Evolutionary conservation across 116 monocot genomes (phyloP).

Genomic region (Phalaenopsis hybrid): DNA sequence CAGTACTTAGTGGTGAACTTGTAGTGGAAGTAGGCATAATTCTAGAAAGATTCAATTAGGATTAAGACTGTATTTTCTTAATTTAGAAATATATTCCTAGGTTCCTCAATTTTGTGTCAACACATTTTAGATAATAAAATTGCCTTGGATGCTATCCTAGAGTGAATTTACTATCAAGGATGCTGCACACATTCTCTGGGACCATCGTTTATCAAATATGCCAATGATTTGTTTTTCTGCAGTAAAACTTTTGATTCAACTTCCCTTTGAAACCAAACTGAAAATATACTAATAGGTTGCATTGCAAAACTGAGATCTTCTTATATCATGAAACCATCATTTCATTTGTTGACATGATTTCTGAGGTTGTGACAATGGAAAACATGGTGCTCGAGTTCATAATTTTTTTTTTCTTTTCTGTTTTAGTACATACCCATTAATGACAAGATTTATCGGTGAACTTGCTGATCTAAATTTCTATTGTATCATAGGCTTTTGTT

Average conservation of each 20-base stretch:
- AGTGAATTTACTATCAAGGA: not conserved
- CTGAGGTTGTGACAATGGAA: not conserved
- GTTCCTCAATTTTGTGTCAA: not conserved
- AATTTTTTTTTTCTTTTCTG: not conserved
- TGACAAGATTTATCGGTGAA: not conserved
- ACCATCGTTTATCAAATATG: not conserved
- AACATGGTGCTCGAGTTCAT: not conserved
- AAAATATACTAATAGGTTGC: not conserved
- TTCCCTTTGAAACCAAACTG: not conserved
- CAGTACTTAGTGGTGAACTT: too few relatives aligned
- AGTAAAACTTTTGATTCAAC: not conserved
- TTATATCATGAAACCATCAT: not conserved
- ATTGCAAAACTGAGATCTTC: not conserved
- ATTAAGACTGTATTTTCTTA: not conserved
- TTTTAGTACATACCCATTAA: not conserved
- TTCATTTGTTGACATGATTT: not conserved
- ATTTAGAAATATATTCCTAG: not conserved
- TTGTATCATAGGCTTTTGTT: not conserved
- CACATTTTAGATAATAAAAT: not conserved
- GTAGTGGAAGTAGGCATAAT: too few relatives aligned
- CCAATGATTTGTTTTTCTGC: too few relatives aligned
- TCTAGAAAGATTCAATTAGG: too few relatives aligned
- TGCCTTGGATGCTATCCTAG: not conserved
- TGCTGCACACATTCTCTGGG: not conserved
- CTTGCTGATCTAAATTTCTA: not conserved